A percentile compares a stretch with the other conserved stretches of the same genome.
Conservation (phyloP, 2,329 filamentous ascomycete species). For the Trichoderma arundinaceum region DNA sequence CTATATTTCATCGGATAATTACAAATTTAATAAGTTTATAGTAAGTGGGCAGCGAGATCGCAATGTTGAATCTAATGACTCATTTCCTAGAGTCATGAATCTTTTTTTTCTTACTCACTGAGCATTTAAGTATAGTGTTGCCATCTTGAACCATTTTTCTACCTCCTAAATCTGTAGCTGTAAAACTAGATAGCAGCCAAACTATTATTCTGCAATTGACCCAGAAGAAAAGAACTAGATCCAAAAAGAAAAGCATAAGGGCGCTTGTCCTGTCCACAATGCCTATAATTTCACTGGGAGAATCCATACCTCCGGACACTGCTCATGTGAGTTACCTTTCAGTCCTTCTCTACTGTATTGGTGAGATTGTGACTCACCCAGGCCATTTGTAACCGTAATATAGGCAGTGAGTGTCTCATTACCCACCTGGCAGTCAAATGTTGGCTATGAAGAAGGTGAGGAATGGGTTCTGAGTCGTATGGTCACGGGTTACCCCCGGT, state of each 20-base stretch:
- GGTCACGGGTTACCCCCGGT: conserved; percentile 90
- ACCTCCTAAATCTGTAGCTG: not conserved
- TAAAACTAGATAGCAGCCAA: not conserved
- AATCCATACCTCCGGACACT: conserved; percentile 77
- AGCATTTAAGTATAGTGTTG: not conserved
- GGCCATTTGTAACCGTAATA: not conserved
- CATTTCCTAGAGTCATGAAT: conserved; percentile 15
- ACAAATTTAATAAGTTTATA: too few species aligned
- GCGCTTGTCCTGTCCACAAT: conserved; percentile 43
- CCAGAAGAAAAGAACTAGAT: not conserved
- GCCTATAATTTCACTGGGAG: conserved; percentile 63
- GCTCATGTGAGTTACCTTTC: conserved; percentile 66
- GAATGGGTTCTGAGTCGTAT: conserved; percentile 84
- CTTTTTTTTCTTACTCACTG: not conserved
- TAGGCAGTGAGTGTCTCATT: conserved; percentile 96
- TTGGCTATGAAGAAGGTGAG: conserved; percentile 93
- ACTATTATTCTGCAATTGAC: not conserved
- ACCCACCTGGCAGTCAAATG: conserved; percentile 88
- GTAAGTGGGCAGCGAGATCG: not conserved
- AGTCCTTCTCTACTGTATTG: not conserved
- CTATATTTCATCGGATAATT: too few species aligned
- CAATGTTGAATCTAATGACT: conserved; percentile 12
- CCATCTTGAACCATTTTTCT: not conserved
- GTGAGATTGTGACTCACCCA: not conserved
- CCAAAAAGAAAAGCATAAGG: not conserved